Conservation (phyloP, 83 land plant species). For the Picea mariana region DNA sequence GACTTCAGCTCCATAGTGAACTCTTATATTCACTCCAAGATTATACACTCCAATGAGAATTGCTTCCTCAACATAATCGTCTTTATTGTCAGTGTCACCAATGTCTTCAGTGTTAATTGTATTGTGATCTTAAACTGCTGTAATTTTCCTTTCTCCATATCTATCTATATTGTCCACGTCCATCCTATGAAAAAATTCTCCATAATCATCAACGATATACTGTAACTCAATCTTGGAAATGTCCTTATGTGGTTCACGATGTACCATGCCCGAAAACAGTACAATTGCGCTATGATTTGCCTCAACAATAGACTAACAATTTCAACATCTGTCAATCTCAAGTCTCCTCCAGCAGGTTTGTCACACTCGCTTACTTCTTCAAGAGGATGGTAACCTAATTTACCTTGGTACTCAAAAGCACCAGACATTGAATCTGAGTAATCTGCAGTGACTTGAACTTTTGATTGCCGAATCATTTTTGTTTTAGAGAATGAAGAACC, state of each 20-base stretch:
- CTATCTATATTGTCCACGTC: too few relatives aligned
- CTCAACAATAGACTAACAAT: slow-evolving; percentile 67
- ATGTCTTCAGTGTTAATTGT: too few relatives aligned
- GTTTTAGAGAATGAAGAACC: slow-evolving; percentile 25
- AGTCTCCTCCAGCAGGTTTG: neutral
- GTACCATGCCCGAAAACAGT: slow-evolving; percentile 54
- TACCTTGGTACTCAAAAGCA: slow-evolving; percentile 34
- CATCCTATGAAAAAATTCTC: too few relatives aligned
- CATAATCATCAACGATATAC: too few relatives aligned
- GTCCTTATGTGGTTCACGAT: slow-evolving; percentile 50
- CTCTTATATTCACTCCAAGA: slow-evolving; percentile 67
- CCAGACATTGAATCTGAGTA: slow-evolving; percentile 64
- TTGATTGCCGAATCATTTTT: slow-evolving; percentile 23
- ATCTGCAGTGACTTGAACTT: slow-evolving; percentile 64
- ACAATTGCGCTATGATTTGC: slow-evolving; percentile 53
- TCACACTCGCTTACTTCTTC: slow-evolving; percentile 56
- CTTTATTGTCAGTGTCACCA: too few relatives aligned
- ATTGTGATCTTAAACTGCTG: too few relatives aligned
- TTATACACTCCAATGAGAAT: slow-evolving; percentile 63
- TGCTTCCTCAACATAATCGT: slow-evolving; percentile 46
- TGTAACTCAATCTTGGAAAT: too few relatives aligned
- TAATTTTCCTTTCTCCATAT: too few relatives aligned
- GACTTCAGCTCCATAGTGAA: slow-evolving; percentile 43
- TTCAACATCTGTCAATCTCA: slow-evolving; percentile 51
- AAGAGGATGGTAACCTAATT: slow-evolving; percentile 71